Conservation (phyloP, 129 eudicot genomes). For the Pulicaria dysenterica region DNA sequence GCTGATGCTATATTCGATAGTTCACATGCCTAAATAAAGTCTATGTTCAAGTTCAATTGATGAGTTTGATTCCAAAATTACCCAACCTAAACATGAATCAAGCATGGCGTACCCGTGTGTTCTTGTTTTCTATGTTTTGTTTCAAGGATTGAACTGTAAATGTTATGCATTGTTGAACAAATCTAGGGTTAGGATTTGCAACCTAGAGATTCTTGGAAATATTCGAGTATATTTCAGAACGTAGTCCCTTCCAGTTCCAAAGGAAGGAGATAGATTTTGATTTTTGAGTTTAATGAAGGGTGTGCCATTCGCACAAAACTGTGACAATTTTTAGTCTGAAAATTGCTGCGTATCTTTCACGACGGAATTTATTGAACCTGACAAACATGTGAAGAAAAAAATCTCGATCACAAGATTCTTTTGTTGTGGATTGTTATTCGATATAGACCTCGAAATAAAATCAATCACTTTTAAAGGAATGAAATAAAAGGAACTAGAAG, state of each 20-base stretch:
- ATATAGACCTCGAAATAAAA: neutral
- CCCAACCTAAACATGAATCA: neutral
- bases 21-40: constrained; percentile 1
- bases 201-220: constrained; percentile 3
- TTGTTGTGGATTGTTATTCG: neutral
- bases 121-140: neutral
- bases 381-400: neutral
- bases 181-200: constrained; percentile 22
- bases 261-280: neutral
- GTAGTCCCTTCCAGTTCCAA: neutral
- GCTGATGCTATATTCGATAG: neutral
- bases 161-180: constrained; percentile 10
- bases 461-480: no score
- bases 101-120: neutral
- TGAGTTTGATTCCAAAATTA: constrained; percentile 8
- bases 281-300: neutral
- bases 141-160: constrained; percentile 13
- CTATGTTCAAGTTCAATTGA: neutral
- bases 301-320: no score
- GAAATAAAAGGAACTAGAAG: no score
- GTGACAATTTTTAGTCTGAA: no score
- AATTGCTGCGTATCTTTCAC: neutral
- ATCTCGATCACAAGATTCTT: neutral
- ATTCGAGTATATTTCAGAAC: neutral
- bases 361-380: neutral